Conservation (phyloP, 768 basidiomycete species). For the Suillus luteus region DNA sequence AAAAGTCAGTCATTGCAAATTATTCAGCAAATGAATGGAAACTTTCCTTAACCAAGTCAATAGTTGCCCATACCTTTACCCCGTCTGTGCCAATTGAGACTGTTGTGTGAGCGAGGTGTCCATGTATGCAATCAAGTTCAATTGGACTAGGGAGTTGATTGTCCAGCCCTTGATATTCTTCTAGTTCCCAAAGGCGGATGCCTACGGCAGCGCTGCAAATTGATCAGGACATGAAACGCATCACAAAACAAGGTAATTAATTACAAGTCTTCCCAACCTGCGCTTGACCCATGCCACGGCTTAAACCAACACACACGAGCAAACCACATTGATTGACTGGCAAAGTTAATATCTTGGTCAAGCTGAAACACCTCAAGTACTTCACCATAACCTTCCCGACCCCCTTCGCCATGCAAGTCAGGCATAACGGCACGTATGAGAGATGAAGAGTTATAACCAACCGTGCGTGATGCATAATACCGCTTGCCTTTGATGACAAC, state of each 20-base stretch:
- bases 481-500: not conserved
- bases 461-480: not conserved
- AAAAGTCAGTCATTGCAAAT: too few relatives aligned
- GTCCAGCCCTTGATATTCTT: not conserved
- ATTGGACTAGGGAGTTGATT: conserved; percentile 3
- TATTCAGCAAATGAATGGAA: too few relatives aligned
- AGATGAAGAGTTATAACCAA: not conserved
- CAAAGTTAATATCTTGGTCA: conserved; percentile 4
- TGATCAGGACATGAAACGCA: not conserved
- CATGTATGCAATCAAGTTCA: not conserved
- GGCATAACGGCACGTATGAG: not conserved
- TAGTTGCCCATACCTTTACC: not conserved
- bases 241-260: not conserved
- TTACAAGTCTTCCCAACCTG: conserved; percentile 10
- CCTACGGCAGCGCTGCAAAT: not conserved
- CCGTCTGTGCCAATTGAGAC: not conserved
- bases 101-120: not conserved
- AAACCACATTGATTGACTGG: conserved; percentile 3
- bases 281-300: not conserved
- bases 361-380: conserved; percentile 9
- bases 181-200: conserved; percentile 9
- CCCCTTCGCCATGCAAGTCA: not conserved
- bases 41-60: too few relatives aligned
- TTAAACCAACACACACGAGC: conserved; percentile 7
- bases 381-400: conserved; percentile 3